Base-by-base conservation (phyloP, 2,329 filamentous ascomycete species). In the Fusarium sp. region DNA sequence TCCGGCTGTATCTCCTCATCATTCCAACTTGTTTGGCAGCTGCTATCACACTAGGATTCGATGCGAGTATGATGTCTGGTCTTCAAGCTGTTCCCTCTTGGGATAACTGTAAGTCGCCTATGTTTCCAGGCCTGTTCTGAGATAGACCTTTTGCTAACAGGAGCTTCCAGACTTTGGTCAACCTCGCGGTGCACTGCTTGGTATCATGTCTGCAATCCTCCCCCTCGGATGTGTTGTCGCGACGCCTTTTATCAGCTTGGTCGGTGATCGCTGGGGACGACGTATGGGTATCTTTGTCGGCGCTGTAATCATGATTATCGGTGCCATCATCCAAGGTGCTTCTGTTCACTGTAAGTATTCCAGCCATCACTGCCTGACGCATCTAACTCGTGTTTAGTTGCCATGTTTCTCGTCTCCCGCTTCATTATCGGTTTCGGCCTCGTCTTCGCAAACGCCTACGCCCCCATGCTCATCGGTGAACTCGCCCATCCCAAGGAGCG, bases 381-480 rank as follows among this genome's bases (percentile, higher is more conserved):
- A 33, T n/a, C 28, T 51, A 2, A 49, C 7, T 22, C 15, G 5
- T 51, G 47, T 18, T 5, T 45, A 75, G 73, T 89, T 57, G 86
- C 80, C 41, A 89, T 89, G 87, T 90, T 88, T 62, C 82, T 89
- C 44, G 81, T 87, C 31, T 84, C 87, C 20, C 84, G 87, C 68
- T 85, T 87, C 67, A 75, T 88, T 15, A 83, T 89, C 28, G 88
- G 87, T n/a, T 86, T 88, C 31, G 87, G 87, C 17, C 85, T 89
- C 41, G 83, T 85, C 0, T 87, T 87, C 69, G 84, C 83, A 48
- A 89, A 87, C 69, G 85, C 87, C 33, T 84, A 84, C 11, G 86
- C 85, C 0, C 87, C 87, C 3, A 81, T 85, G n/a, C 77, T 89
- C 60, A 85, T 89, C n/a, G 87, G 85, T 63, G 87, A 89, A 69